Conservation (phyloP, 2,329 filamentous ascomycete genomes). For the Emmonsiellopsis sp. region DNA sequence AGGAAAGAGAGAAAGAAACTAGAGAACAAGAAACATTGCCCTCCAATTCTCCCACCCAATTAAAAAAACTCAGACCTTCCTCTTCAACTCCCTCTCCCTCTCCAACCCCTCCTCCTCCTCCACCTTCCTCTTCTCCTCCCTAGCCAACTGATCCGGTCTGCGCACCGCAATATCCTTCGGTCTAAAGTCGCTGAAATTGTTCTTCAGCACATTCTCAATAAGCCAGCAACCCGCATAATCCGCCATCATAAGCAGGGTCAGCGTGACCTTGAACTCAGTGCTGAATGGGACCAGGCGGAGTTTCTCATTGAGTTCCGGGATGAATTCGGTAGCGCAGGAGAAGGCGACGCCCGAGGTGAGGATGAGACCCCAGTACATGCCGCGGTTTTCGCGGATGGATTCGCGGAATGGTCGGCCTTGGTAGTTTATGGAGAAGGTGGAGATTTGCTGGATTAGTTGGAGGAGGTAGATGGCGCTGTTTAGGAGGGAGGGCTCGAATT, state of each 20-base stretch:
- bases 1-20: not conserved
- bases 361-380: constrained; percentile 96
- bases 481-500: constrained; percentile 85
- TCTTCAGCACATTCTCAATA: constrained; percentile 81
- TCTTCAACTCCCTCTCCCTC: constrained; percentile 27
- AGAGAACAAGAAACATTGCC: not conserved
- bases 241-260: constrained; percentile 75
- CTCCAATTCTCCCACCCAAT: not conserved
- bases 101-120: constrained; percentile 43
- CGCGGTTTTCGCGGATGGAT: constrained; percentile 86
- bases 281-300: constrained; percentile 88
- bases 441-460: constrained; percentile 97
- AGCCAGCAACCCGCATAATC: constrained; percentile 83
- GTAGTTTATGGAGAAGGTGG: constrained; percentile 98
- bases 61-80: constrained; percentile 11
- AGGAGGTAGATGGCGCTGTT: constrained; percentile 96
- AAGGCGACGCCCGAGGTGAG: constrained; percentile 86
- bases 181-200: constrained; percentile 77
- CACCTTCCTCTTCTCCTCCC: constrained; percentile 61
- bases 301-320: constrained; percentile 89
- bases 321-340: constrained; percentile 85
- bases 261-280: constrained; percentile 76
- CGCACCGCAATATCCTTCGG: constrained; percentile 89
- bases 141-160: constrained; percentile 73
- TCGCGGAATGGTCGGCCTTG: constrained; percentile 97